Evolutionary conservation across 75 land plant species (phyloP), one percentile per base, ranked within the genome.

Genomic region (Larix kaempferi): DNA sequence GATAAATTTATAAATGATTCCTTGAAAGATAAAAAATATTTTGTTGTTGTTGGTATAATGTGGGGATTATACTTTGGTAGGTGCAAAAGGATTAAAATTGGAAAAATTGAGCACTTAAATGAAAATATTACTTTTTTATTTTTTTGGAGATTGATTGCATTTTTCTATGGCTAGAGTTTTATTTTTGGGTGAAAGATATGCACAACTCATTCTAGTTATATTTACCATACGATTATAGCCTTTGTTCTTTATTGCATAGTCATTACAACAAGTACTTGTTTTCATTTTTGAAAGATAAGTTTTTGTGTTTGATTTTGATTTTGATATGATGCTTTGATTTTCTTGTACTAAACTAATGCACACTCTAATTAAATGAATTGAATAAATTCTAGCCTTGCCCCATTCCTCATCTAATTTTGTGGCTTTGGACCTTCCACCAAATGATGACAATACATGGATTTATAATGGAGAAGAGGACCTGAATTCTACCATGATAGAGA

Each of bases 391-490:
- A 58, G 57, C 90, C 39, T 63, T 89, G 23, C 89, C 91, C 4
- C 78, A 84, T 80, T 84, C 88, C 1, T 56, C 73, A 2, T 59
- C 85, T 67, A 93, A 94, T 76, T 96, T 92, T 77, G 57, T 67
- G 22, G 78, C 59, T 74, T 60, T 74, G 59, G 82, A 82, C 13
- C 67, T 87, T 73, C 88, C 85, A 60, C 83, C 87, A 22, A 85
- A 88, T 56, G 99, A 97, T 87, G 88, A 88, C 80, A 98, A 97
- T 78, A 82, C 91, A 21, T 97, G 99, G 99, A 78, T 97, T 11
- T 94, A 97, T 57, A 75, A 78, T 86, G 99, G 95, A 33, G 98
- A 97, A 73, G 86, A 86, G 56, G 99, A 97, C 71, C 78, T 94
- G 66, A 91, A 84, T 49, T 75, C 86, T 58, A 88, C 88, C 33